Conservation (phyloP, 257 asterid species). For the Agastache rugosa region DNA sequence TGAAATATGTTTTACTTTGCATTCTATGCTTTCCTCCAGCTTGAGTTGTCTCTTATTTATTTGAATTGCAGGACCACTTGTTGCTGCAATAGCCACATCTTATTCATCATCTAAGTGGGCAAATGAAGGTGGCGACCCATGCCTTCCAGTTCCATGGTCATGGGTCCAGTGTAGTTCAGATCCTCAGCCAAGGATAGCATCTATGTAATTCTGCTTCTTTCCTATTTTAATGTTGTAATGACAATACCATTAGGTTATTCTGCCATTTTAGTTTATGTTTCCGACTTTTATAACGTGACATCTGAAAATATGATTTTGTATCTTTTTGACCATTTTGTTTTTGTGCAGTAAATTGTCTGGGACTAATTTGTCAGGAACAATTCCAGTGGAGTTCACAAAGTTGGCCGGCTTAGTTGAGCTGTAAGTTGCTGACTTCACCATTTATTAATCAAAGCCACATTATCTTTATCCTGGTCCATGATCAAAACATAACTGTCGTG, state of each 20-base stretch:
- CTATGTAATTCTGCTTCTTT: constrained; percentile 59
- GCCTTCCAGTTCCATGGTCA: constrained; percentile 95
- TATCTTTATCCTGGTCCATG: not conserved
- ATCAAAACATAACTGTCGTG: constrained; percentile 16
- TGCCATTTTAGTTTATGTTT: constrained; percentile 16
- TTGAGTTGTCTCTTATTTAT: constrained; percentile 26
- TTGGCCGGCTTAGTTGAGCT: constrained; percentile 68
- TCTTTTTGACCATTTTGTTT: constrained; percentile 26
- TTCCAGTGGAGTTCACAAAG: constrained; percentile 67
- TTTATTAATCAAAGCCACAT: not conserved
- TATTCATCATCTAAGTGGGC: constrained; percentile 75
- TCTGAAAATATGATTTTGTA: constrained; percentile 15
- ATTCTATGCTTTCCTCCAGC: constrained; percentile 19
- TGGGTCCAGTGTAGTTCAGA: constrained; percentile 88
- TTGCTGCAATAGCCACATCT: constrained; percentile 54
- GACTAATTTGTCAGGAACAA: constrained; percentile 66
- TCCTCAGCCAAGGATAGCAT: constrained; percentile 72
- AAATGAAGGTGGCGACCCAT: constrained; percentile 95
- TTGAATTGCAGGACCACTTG: constrained; percentile 64
- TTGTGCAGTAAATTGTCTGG: constrained; percentile 76
- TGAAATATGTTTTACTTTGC: constrained; percentile 14
- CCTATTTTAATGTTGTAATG: not conserved
- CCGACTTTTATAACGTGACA: constrained; percentile 8
- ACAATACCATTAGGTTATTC: constrained; percentile 1
- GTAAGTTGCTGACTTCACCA: constrained; percentile 52